Base-by-base conservation (phyloP, 1,284 basidiomycete species). In the Pseudozyma pruni region DNA sequence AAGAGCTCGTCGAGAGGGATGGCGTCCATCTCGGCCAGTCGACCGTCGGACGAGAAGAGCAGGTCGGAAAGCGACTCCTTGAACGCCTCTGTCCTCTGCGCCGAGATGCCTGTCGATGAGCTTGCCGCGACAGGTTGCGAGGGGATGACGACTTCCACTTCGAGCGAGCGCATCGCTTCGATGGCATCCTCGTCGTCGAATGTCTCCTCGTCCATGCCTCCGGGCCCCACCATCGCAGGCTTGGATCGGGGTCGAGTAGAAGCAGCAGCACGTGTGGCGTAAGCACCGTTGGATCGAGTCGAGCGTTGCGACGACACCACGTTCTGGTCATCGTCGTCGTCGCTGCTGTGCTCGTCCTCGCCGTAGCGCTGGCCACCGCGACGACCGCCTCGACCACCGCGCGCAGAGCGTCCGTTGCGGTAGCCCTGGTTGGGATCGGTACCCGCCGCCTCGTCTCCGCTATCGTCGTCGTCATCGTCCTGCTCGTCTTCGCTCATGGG, bases 1-100 rank as follows among this genome's bases (percentile, higher is more conserved):
- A 97, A 83, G 33, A 97, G 86, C 27, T 90, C 87, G 20, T 85
- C 85, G 48, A 95, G 85, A 70, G 89, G 87, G 43, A 93, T 85
- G 59, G 88, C 88, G 35, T 81, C 76, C 60, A 89, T 88, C 68
- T 93, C 91, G n/a, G 69, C 70, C 44, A 81, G 52, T 31, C 59
- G 51, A 14, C 73, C 76, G 6, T 63, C 67, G 1, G 71, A 71
- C 87, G 88, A 44, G 50, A 66, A 61, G 67, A 91, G 85, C 17
- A 84, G 86, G 4, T 87, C 88, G 34, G 88, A 86, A 77, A 93
- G 91, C 8, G 59, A 87, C 85, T 33, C 90, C 88, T 40, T 75
- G 74, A 78, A 81, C 11, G 54, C 52, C 41, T 67, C 59, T 8
- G 58, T 49, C 25, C 72, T 59, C 22, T 48, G 57, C 13, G 54